phyloP scores from a whole-genome alignment of 2,329 filamentous ascomycete genomes.

The Colletotrichum shisoi region DNA sequence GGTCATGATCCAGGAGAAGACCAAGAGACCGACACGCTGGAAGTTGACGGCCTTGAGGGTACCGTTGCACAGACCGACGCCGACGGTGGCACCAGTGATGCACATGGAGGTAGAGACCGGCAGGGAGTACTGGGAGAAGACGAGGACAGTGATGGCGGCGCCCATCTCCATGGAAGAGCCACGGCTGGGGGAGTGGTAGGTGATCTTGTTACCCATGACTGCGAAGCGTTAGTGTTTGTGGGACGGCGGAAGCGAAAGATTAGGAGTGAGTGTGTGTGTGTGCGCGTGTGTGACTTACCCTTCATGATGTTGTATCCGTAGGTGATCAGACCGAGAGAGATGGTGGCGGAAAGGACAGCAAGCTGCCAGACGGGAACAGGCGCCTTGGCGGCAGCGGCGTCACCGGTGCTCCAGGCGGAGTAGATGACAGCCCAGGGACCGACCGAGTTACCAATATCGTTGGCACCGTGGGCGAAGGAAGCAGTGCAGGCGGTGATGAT shows the following conservation, averaged over 20 bases:
- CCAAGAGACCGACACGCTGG: conserved; percentile 72
- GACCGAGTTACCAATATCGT: conserved; percentile 77
- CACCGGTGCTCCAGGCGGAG: conserved; percentile 70
- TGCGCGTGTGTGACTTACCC: conserved; percentile 58
- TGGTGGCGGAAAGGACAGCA: conserved; percentile 69
- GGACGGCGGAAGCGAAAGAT: not conserved
- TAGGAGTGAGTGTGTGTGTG: too few relatives aligned
- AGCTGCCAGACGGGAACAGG: conserved; percentile 79
- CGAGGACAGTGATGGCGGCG: conserved; percentile 76
- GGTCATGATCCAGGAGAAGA: conserved; percentile 70
- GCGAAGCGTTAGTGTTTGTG: conserved; percentile 40
- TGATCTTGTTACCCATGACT: conserved; percentile 85
- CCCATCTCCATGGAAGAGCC: conserved; percentile 81
- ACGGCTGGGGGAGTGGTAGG: conserved; percentile 68
- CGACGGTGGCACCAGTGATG: conserved; percentile 80
- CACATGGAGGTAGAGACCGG: conserved; percentile 82
- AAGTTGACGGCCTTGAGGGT: conserved; percentile 77
- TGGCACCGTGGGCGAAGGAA: conserved; percentile 78
- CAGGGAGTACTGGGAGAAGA: conserved; percentile 78
- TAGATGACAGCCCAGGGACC: conserved; percentile 76
- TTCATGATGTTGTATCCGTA: conserved; percentile 89
- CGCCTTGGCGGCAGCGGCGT: conserved; percentile 67
- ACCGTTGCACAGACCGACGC: conserved; percentile 80
- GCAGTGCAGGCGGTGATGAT: conserved; percentile 74
- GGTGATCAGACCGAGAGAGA: conserved; percentile 73